These are phyloP conservation scores for Monosporozyma unispora DNA, from an alignment of 805 yeast species.

Conservation along the genomic window DNA sequence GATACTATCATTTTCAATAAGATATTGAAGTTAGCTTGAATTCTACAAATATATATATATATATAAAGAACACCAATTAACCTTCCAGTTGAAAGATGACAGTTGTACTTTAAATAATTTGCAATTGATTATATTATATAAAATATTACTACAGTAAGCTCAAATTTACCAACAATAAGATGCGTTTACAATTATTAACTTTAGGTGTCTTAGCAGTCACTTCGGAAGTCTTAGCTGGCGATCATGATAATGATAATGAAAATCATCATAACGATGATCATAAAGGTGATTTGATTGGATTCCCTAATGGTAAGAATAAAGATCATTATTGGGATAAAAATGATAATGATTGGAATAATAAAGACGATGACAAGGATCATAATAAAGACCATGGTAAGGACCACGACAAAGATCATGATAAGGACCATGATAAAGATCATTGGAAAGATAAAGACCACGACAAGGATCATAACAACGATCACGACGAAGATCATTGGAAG, in stretches of 20 bases:
- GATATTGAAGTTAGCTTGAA: no score
- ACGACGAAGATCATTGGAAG: not conserved
- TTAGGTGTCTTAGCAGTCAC: constrained; percentile 1
- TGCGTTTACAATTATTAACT: constrained; percentile 1
- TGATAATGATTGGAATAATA: not conserved
- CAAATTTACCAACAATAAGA: not conserved
- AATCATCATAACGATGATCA: not conserved
- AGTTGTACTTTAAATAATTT: no score
- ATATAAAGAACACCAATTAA: no score
- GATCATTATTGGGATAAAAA: not conserved
- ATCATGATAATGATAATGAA: not conserved
- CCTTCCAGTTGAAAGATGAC: no score
- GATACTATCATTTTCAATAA: no score
- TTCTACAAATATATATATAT: no score
- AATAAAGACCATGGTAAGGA: not conserved
- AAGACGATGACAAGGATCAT: not conserved
- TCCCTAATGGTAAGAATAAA: not conserved
- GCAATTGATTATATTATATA: no score
- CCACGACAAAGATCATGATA: not conserved
- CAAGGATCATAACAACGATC: not conserved
- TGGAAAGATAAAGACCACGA: not conserved
- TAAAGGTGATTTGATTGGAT: not conserved
- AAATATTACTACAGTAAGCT: no score
- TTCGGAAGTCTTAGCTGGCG: constrained; percentile 2
- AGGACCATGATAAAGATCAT: not conserved